Conservation (phyloP, 176 grass and related monocot species). For the Tillandsia leiboldiana region DNA sequence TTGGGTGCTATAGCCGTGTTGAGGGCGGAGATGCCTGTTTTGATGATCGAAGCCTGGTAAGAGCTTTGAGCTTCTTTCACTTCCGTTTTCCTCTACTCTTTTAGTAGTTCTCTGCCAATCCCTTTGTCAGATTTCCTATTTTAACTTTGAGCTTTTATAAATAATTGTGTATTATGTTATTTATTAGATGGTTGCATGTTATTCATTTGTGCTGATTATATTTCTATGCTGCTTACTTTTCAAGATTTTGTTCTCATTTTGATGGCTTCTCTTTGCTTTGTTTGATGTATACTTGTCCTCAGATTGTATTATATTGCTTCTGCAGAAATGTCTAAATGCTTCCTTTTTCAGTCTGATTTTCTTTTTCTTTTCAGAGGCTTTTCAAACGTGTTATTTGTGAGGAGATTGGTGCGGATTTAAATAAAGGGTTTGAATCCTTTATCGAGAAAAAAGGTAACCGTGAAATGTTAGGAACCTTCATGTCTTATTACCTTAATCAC, state of each 20-base stretch:
- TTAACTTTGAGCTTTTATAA: neutral
- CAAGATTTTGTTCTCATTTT: neutral
- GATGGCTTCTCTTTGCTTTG: neutral
- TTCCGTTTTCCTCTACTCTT: constrained; percentile 21
- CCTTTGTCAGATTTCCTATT: neutral
- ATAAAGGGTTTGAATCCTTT: constrained; percentile 86
- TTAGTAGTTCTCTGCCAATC: neutral
- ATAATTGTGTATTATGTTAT: constrained; percentile 4
- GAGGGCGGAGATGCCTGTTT: constrained; percentile 84
- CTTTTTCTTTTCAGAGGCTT: constrained; percentile 58
- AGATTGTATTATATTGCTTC: no score
- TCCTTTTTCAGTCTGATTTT: constrained; percentile 4
- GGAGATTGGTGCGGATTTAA: constrained; percentile 68
- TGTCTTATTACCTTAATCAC: no score
- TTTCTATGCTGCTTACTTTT: neutral
- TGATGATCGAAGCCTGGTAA: constrained; percentile 92
- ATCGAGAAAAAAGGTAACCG: constrained; percentile 73
- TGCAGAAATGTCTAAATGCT: neutral
- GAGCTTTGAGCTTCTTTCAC: constrained; percentile 5
- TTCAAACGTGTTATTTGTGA: constrained; percentile 88
- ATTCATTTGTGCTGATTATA: neutral
- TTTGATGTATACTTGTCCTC: constrained; percentile 5
- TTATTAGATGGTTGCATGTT: constrained; percentile 8
- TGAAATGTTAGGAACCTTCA: no score
- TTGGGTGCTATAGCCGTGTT: constrained; percentile 70